These are phyloP conservation scores for Vigna mungo DNA, from an alignment of 306 rosid genomes.

Conservation along the genomic window DNA sequence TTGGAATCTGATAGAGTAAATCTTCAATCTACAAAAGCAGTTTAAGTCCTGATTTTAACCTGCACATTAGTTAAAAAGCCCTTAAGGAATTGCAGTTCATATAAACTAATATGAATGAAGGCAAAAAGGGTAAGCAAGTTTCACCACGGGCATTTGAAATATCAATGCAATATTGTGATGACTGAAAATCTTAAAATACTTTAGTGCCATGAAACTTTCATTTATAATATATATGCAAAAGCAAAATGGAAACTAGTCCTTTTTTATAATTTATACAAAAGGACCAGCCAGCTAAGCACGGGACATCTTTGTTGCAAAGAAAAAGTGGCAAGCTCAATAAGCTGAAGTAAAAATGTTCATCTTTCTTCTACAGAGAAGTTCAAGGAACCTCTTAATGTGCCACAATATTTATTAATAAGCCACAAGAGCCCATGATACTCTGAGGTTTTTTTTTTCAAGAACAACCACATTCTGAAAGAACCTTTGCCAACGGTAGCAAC, in stretches of 20 bases:
- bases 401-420: slow-evolving; percentile 9
- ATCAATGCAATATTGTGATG: not conserved
- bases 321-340: slow-evolving; percentile 16
- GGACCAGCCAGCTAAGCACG: not conserved
- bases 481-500: slow-evolving; percentile 17
- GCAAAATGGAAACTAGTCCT: not conserved
- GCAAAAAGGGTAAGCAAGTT: slow-evolving; percentile 26
- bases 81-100: not conserved
- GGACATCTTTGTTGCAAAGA: slow-evolving; percentile 33
- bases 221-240: not conserved
- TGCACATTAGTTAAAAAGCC: slow-evolving; percentile 33
- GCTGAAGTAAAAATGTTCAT: slow-evolving; percentile 6
- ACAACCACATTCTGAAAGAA: slow-evolving; percentile 30
- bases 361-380: not conserved
- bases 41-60: slow-evolving; percentile 4
- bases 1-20: slow-evolving; percentile 13
- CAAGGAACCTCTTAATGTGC: slow-evolving; percentile 6
- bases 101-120: slow-evolving; percentile 12
- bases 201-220: not conserved
- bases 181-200: slow-evolving; percentile 26
- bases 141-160: slow-evolving; percentile 23
- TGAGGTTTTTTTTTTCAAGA: not conserved
- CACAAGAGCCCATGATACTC: not conserved
- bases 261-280: not conserved
- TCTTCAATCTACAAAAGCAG: slow-evolving; percentile 11